These are phyloP conservation scores for Circinella minor DNA, from an alignment of 371 early-diverging fungal genomes.

Conservation along the genomic window DNA sequence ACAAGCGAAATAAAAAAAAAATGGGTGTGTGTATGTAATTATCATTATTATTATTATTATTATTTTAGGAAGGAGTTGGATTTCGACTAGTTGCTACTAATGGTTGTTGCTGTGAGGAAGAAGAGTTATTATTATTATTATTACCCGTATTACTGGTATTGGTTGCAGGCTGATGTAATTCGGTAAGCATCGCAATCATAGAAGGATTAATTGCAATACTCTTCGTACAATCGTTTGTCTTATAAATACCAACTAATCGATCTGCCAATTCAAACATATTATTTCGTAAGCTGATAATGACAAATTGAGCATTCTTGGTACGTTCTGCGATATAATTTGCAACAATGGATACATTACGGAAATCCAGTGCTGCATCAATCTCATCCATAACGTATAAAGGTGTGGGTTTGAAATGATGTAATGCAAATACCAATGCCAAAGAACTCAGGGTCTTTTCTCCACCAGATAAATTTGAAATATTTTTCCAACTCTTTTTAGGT, in stretches of 20 bases:
- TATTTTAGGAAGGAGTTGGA: background rate
- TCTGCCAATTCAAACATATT: conserved; percentile 99
- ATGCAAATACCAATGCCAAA: conserved; percentile 98
- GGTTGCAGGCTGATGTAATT: background rate
- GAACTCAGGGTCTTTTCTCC: conserved; percentile 99
- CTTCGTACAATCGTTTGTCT: conserved; percentile 91
- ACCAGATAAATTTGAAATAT: conserved; percentile 98
- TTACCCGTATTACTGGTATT: too few species aligned
- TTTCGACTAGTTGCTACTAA: background rate
- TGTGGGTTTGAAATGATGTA: conserved; percentile 99
- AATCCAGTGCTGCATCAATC: conserved; percentile 99
- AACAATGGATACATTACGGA: conserved; percentile 99
- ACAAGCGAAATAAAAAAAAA: too few species aligned
- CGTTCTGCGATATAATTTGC: conserved; percentile 99
- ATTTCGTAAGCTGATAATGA: conserved; percentile 98
- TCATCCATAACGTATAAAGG: conserved; percentile 99
- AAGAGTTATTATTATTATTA: background rate
- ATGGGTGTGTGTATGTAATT: background rate
- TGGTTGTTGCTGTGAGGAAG: background rate
- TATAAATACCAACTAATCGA: conserved; percentile 99
- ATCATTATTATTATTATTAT: background rate
- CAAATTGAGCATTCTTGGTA: conserved; percentile 98
- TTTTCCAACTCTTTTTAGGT: conserved; percentile 99
- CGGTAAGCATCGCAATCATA: conserved; percentile 30
- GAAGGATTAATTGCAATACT: conserved; percentile 82